Percentiles rank a stretch among this genome's conserved stretches.
phyloP scores from a whole-genome alignment of 345 rosid species.

The Populus ilicifolia region DNA sequence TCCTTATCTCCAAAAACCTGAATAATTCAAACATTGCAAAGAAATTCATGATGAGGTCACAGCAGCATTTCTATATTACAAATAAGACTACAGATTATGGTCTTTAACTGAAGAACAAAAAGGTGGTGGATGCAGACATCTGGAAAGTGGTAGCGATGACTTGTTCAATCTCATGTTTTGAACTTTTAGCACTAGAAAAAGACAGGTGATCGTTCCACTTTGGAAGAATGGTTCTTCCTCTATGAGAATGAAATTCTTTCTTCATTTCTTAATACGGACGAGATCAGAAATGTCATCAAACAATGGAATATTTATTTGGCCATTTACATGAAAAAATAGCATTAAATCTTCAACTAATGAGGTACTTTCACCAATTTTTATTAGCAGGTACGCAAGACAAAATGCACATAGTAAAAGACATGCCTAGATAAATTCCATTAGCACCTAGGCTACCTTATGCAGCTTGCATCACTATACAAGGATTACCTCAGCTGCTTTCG shows the following conservation, averaged over 20 bases:
- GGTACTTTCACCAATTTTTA: background rate
- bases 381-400: background rate
- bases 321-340: background rate
- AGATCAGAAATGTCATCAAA: background rate
- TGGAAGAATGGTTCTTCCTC: background rate
- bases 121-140: background rate
- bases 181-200: background rate
- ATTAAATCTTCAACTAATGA: background rate
- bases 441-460: background rate
- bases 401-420: background rate
- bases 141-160: background rate
- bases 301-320: background rate
- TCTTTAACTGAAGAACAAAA: background rate
- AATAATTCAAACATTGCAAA: background rate
- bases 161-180: background rate
- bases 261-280: background rate
- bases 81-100: background rate
- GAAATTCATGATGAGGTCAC: background rate
- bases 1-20: constrained; percentile 58
- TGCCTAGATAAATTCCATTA: background rate
- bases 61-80: background rate
- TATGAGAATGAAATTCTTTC: background rate
- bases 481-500: constrained; percentile 62
- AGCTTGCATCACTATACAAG: background rate
- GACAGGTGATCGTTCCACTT: background rate